A percentile compares a stretch with the other conserved stretches of the same genome.
These are phyloP conservation scores for Musa beccarii DNA, from an alignment of 176 grass and related monocot species.

Conservation along the genomic window DNA sequence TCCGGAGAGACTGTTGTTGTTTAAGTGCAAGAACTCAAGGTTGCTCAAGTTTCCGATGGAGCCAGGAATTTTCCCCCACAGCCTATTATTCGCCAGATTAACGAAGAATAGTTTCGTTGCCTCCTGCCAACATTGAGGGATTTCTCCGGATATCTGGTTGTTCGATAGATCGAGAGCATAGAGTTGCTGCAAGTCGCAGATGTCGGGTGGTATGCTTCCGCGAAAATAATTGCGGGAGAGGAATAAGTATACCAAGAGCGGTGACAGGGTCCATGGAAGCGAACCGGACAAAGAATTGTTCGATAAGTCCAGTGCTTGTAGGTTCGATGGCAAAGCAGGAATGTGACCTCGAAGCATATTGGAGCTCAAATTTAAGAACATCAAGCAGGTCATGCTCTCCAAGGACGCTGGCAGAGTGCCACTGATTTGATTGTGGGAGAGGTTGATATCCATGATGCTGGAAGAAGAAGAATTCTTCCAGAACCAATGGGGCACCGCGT, in stretches of 20 bases:
- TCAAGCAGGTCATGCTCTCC: too few species aligned
- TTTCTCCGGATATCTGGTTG: conserved; percentile 10
- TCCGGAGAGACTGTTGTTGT: not conserved
- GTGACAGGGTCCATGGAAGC: conserved; percentile 18
- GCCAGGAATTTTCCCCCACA: too few species aligned
- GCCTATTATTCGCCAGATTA: too few species aligned
- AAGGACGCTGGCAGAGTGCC: too few species aligned
- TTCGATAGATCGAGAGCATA: conserved; percentile 19
- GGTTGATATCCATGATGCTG: too few species aligned
- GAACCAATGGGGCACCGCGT: not conserved
- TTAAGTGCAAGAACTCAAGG: not conserved
- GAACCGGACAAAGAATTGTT: conserved; percentile 23
- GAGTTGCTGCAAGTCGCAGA: conserved; percentile 7
- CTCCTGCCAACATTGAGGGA: conserved; percentile 20
- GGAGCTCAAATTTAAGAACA: too few species aligned
- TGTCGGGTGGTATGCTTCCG: conserved; percentile 13
- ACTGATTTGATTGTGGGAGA: too few species aligned
- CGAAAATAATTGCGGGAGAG: conserved; percentile 23
- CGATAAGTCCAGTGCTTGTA: conserved; percentile 15
- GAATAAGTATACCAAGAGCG: not conserved
- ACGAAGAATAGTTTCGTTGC: not conserved
- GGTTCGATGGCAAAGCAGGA: conserved; percentile 8
- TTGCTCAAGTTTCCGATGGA: not conserved
- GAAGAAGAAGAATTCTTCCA: too few species aligned
- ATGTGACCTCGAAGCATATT: not conserved